phyloP scores from a whole-genome alignment of 2,329 filamentous ascomycete genomes.

The Thelonectria rubi region DNA sequence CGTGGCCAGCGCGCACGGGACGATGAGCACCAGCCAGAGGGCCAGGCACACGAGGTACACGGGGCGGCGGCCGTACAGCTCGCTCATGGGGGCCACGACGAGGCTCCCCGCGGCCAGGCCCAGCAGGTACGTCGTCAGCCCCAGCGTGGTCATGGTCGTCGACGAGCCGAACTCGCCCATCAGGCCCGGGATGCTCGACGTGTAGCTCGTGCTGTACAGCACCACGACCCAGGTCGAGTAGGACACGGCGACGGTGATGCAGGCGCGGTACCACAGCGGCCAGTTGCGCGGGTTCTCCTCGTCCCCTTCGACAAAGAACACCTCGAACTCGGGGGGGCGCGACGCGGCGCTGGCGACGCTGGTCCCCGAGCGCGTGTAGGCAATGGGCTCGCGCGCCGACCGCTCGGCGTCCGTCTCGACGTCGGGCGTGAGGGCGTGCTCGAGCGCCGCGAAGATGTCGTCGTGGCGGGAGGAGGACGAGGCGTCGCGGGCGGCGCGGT shows the following conservation, averaged over 20 bases:
- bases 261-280: constrained; percentile 60
- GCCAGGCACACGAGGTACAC: constrained; percentile 74
- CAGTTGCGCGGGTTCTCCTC: constrained; percentile 75
- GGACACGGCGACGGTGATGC: constrained; percentile 56
- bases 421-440: constrained; percentile 50
- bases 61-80: constrained; percentile 73
- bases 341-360: constrained; percentile 55
- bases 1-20: constrained; percentile 76
- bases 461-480: constrained; percentile 13
- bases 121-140: constrained; percentile 80
- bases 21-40: constrained; percentile 72
- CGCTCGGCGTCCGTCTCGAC: constrained; percentile 52
- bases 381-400: constrained; percentile 55
- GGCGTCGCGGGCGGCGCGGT: constrained; percentile 33
- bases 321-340: constrained; percentile 70
- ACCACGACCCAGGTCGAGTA: constrained; percentile 64
- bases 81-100: constrained; percentile 76
- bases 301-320: constrained; percentile 74
- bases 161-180: constrained; percentile 70
- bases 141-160: constrained; percentile 73
- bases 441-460: constrained; percentile 48
- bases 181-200: constrained; percentile 74
- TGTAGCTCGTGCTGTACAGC: constrained; percentile 82
- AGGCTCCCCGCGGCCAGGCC: constrained; percentile 78
- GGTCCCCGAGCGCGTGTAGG: constrained; percentile 53